phyloP scores from a whole-genome alignment of 1,284 basidiomycete species.

The Apiotrichum brassicae region DNA sequence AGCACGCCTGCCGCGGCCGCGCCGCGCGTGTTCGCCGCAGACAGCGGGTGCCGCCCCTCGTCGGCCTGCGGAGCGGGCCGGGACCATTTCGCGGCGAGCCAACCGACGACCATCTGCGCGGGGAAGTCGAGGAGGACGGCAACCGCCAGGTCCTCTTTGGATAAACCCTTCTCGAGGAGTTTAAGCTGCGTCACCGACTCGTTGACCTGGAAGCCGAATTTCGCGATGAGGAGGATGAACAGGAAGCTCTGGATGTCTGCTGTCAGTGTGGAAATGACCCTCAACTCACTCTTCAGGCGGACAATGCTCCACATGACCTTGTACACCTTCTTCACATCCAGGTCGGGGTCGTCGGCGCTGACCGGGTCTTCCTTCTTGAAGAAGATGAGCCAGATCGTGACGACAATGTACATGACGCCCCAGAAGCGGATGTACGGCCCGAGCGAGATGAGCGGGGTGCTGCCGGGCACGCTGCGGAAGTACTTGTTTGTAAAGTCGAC shows the following conservation, averaged over 20 bases:
- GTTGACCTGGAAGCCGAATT: slow-evolving; percentile 93
- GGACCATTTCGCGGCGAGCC: slow-evolving; percentile 92
- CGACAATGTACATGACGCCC: slow-evolving; percentile 67
- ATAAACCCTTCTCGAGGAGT: slow-evolving; percentile 92
- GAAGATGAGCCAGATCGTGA: slow-evolving; percentile 81
- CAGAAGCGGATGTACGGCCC: slow-evolving; percentile 82
- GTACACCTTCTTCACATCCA: slow-evolving; percentile 88
- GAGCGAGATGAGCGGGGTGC: slow-evolving; percentile 74
- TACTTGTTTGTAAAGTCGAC: slow-evolving; percentile 83
- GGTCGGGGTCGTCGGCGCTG: slow-evolving; percentile 64
- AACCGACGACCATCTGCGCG: slow-evolving; percentile 92
- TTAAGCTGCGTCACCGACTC: slow-evolving; percentile 90
- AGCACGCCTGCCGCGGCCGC: slow-evolving; percentile 59
- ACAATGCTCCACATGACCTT: slow-evolving; percentile 91
- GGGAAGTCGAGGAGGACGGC: slow-evolving; percentile 97
- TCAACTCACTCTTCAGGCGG: slow-evolving; percentile 70
- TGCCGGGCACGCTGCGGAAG: slow-evolving; percentile 53
- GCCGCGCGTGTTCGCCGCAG: slow-evolving; percentile 10
- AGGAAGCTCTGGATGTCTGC: slow-evolving; percentile 87
- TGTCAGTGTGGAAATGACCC: neutral
- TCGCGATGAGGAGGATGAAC: slow-evolving; percentile 81
- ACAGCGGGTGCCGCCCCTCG: slow-evolving; percentile 27
- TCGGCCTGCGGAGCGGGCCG: slow-evolving; percentile 34
- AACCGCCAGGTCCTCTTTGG: slow-evolving; percentile 89
- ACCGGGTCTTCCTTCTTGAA: slow-evolving; percentile 88